phyloP scores from a whole-genome alignment of 2,329 filamentous ascomycete genomes.

The Dothiorella sarmentorum region DNA sequence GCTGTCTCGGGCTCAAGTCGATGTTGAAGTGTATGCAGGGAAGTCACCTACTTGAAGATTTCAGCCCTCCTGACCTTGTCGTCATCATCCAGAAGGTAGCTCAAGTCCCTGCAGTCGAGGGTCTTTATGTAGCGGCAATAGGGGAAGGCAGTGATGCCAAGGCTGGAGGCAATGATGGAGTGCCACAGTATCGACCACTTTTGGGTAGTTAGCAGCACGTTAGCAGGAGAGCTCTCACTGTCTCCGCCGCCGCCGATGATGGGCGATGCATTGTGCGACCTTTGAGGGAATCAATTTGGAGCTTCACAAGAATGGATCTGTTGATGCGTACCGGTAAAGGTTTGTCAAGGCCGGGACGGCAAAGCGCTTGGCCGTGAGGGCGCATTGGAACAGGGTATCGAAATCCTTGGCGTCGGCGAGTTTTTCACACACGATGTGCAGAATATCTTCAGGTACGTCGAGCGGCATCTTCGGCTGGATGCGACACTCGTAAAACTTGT shows the following conservation, averaged over 20 bases:
- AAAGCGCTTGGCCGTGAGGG: slow-evolving; percentile 54
- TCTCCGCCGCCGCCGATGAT: slow-evolving; percentile 40
- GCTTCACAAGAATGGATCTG: not conserved
- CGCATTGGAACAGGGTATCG: slow-evolving; percentile 57
- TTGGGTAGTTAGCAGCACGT: slow-evolving; percentile 47
- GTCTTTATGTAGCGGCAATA: slow-evolving; percentile 67
- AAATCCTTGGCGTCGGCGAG: slow-evolving; percentile 57
- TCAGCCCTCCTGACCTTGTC: slow-evolving; percentile 54
- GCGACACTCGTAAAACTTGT: not conserved
- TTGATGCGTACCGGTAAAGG: slow-evolving; percentile 56
- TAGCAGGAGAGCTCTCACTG: slow-evolving; percentile 38
- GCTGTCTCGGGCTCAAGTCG: not conserved
- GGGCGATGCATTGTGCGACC: slow-evolving; percentile 43
- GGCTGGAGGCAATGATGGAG: slow-evolving; percentile 63
- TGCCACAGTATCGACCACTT: slow-evolving; percentile 66
- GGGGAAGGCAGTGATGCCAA: slow-evolving; percentile 60
- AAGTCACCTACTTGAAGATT: slow-evolving; percentile 50
- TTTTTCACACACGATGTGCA: slow-evolving; percentile 59
- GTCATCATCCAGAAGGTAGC: slow-evolving; percentile 57
- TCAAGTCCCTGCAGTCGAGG: slow-evolving; percentile 61
- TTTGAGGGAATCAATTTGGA: slow-evolving; percentile 21
- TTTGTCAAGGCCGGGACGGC: slow-evolving; percentile 58
- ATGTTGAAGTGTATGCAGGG: not conserved
- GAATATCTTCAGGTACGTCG: slow-evolving; percentile 55
- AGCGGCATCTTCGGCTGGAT: not conserved